A percentile compares a stretch with the other conserved stretches of the same genome.
Conservation (phyloP, 2,329 filamentous ascomycete species). For the Xylariaceae sp. region DNA sequence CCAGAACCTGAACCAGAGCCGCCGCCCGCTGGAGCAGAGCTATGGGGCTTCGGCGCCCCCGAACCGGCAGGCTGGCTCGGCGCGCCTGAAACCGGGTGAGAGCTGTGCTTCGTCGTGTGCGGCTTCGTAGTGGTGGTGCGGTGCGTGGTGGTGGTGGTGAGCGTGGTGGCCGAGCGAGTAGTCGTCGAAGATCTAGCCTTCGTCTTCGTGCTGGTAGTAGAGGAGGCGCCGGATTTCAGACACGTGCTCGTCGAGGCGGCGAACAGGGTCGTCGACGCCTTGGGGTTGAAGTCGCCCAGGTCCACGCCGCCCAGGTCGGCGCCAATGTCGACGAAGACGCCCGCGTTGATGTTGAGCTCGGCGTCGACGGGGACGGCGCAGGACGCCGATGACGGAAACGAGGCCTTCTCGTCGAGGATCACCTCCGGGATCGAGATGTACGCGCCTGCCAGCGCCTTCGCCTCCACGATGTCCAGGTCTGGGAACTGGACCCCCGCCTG, state of each 20-base stretch:
- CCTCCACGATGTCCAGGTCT: conserved; percentile 16
- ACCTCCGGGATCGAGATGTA: conserved; percentile 26
- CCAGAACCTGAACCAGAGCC: not conserved
- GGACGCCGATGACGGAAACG: conserved; percentile 10
- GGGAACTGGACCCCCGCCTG: conserved; percentile 23
- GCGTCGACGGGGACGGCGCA: conserved; percentile 19
- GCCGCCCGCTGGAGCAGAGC: too few relatives aligned
- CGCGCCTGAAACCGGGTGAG: too few relatives aligned
- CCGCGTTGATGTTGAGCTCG: conserved; percentile 29
- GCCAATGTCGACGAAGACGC: conserved; percentile 25
- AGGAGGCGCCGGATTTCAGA: conserved; percentile 10
- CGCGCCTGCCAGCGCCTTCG: conserved; percentile 23
- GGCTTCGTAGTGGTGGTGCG: too few relatives aligned
- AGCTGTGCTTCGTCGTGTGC: not conserved
- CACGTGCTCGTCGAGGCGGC: conserved; percentile 23
- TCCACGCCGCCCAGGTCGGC: conserved; percentile 20
- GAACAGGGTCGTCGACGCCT: conserved; percentile 24
- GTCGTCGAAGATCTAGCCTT: conserved; percentile 3
- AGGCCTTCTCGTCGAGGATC: conserved; percentile 10
- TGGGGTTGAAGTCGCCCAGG: conserved; percentile 22
- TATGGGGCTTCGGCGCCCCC: too few relatives aligned
- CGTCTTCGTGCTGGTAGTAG: conserved; percentile 1
- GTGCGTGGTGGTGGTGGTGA: conserved; percentile 9
- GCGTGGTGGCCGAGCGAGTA: conserved; percentile 8
- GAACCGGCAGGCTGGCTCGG: too few relatives aligned